Evolutionary conservation across 2,329 filamentous ascomycete species (phyloP).

Genomic region (Cordyceps militaris): DNA sequence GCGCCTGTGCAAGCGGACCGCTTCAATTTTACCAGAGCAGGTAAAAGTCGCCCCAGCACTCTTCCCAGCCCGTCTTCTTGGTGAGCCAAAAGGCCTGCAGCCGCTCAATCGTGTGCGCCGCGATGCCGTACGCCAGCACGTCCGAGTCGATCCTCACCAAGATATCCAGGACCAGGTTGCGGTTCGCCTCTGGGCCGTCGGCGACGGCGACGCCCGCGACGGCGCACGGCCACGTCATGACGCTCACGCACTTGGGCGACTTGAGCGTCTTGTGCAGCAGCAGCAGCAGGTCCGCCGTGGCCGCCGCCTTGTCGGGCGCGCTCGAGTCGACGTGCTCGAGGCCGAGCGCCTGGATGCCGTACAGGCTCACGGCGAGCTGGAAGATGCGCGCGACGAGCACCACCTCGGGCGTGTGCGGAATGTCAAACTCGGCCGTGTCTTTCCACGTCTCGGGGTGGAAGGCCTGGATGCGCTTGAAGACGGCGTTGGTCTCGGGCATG

Average conservation of each 20-base stretch:
- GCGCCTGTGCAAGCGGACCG: neutral
- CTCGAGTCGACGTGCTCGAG: neutral
- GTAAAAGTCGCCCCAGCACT: constrained; percentile 10
- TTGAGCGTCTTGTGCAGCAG: neutral
- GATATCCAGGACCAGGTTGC: neutral
- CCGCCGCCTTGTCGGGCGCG: neutral
- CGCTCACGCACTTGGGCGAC: neutral
- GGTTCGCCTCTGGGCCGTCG: neutral
- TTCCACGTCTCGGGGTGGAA: neutral
- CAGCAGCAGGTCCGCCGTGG: neutral
- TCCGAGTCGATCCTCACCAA: neutral
- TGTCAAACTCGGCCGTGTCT: neutral
- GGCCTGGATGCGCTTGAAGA: neutral
- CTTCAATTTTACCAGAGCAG: neutral
- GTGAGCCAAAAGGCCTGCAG: neutral
- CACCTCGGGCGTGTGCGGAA: constrained; percentile 3
- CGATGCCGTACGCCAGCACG: constrained; percentile 6
- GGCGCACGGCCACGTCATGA: constrained; percentile 3
- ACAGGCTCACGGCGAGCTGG: constrained; percentile 7
- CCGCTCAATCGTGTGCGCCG: neutral
- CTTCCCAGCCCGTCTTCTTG: constrained; percentile 4
- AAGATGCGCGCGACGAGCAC: constrained; percentile 1
- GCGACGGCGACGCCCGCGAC: constrained; percentile 2
- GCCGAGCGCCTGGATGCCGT: neutral
- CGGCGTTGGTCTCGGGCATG: neutral